These are phyloP conservation scores for Chaetothyriales sp. DNA, from an alignment of 2,329 filamentous ascomycete species.

Conservation along the genomic window DNA sequence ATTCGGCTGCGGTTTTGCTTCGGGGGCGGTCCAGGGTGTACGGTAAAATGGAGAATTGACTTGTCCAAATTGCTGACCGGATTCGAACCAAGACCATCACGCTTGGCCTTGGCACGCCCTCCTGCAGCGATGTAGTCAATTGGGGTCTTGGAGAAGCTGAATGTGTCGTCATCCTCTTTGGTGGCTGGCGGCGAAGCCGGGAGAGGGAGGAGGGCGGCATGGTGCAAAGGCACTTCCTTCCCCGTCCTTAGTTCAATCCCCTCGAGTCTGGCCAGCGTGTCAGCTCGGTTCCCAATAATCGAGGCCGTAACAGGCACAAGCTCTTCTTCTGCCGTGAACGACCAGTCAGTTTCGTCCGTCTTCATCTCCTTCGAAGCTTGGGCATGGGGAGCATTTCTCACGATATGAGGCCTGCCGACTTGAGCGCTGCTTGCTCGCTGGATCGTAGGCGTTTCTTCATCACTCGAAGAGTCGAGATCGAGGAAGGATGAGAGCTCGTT, in stretches of 20 bases:
- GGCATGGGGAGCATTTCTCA: slow-evolving; percentile 6
- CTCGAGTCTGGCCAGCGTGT: background rate
- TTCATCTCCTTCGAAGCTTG: background rate
- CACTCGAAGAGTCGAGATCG: slow-evolving; percentile 9
- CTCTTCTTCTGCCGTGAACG: no score
- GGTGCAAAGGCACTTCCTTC: no score
- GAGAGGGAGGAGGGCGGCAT: no score
- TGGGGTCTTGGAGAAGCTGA: background rate
- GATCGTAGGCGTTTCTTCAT: slow-evolving; percentile 9
- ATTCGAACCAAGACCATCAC: background rate
- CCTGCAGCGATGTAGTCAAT: background rate
- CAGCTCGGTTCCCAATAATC: background rate
- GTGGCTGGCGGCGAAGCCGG: background rate
- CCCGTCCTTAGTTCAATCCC: no score
- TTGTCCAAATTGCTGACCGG: no score
- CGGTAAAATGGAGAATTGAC: no score
- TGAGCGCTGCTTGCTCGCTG: slow-evolving; percentile 18
- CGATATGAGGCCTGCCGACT: slow-evolving; percentile 12
- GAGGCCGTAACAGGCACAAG: background rate
- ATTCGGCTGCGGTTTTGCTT: no score
- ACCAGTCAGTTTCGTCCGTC: no score
- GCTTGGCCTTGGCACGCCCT: no score
- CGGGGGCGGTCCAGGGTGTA: no score
- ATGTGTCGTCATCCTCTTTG: background rate
- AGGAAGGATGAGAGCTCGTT: slow-evolving; percentile 9